Evolutionary conservation across 2,329 filamentous ascomycete species (phyloP).

Genomic region (Ophiocordyceps camponoti-saundersi): DNA sequence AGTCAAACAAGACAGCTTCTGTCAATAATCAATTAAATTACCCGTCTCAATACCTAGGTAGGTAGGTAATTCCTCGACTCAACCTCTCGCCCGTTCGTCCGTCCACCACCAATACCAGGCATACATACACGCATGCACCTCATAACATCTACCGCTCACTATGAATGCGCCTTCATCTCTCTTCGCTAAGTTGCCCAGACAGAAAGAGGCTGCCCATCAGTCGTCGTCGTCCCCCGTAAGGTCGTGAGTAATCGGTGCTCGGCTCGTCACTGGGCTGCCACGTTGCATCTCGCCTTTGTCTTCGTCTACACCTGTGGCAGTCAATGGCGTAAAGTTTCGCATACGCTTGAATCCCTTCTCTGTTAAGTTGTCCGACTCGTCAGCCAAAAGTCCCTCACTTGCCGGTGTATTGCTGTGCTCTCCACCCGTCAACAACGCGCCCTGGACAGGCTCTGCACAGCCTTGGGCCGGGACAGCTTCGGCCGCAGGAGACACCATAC

Average conservation of each 20-base stretch:
- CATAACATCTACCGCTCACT: not conserved
- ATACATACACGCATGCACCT: not conserved
- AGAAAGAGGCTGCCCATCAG: not conserved
- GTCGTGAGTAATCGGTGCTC: constrained; percentile 14
- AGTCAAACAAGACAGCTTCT: no score
- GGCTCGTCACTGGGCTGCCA: constrained; percentile 8
- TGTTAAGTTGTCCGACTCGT: not conserved
- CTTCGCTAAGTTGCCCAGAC: not conserved
- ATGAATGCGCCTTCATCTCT: not conserved
- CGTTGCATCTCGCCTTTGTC: constrained; percentile 25
- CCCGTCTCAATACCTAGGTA: no score
- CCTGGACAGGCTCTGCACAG: constrained; percentile 1
- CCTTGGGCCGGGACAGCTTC: constrained; percentile 4
- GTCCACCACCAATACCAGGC: no score
- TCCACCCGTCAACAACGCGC: constrained; percentile 1
- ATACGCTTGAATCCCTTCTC: constrained; percentile 27
- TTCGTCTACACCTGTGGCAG: constrained; percentile 27
- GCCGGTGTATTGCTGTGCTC: not conserved
- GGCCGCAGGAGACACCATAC: constrained; percentile 4
- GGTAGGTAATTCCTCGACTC: no score
- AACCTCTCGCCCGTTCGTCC: no score
- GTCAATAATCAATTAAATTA: no score
- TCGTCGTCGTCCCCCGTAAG: constrained; percentile 8
- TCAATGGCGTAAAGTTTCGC: constrained; percentile 27
- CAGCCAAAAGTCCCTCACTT: not conserved